Evolutionary conservation across 164 flowering plant species (phyloP), one percentile per base, ranked within the genome.

Genomic region (Vitis amurensis): DNA sequence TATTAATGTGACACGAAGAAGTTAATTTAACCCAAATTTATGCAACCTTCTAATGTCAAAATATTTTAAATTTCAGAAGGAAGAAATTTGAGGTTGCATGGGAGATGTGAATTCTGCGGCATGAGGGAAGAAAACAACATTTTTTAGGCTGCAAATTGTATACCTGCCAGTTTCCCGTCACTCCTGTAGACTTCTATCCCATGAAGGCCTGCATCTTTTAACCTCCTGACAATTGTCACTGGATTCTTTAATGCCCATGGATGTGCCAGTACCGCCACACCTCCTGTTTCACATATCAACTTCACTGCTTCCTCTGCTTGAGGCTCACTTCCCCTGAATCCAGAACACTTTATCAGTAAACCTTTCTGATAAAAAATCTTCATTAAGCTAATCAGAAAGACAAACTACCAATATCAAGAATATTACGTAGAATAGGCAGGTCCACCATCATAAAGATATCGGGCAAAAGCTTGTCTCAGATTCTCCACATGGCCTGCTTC

Each of bases 231-330:
- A 56, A 94, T 67, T 3, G 84, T 64, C 53, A 77, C 72, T 19
- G 93, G 98, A 77, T 91, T 83, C 75, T 88, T 94, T 78, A 92
- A 82, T 50, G 98, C 87, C 99, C 99, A 94, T 30, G 97, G 97
- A 80, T 92, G 94, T 71, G 97, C 97, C 63, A 92, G 73, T 51
- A 88, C 93, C 1, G 93, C 79, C 55, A 92, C 64, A 53, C 97
- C 97, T 1, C 98, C 96, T 3, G 98, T 94, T 48, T 83, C 81
- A 76, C 83, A 66, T 73, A 94, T 89, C 59, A 94, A 59, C 71
- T 76, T 51, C 60, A 92, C 89, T 27, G 93, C 87, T 77, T 88
- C 91, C 81, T 91, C 99, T 9, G 89, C 88, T 59, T 59, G 68
- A 71, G 92, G 94, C 80, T 94, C 98, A 72, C 79, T 87, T 68